Conservation (phyloP, 805 yeast genomes). For the Yamadazyma paraphyllophila region DNA sequence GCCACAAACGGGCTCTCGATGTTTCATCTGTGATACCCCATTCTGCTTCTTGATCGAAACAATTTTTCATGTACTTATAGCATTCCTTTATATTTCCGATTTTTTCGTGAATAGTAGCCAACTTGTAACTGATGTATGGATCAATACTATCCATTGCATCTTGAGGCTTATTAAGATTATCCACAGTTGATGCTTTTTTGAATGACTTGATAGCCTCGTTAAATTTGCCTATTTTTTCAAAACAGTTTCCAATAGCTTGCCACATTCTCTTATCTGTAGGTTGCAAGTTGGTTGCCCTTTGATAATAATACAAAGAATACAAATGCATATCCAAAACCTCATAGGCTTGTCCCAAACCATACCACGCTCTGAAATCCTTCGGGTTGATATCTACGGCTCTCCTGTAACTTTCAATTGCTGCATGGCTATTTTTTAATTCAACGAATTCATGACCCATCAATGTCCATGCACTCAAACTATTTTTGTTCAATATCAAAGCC, state of each 20-base stretch:
- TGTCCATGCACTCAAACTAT: slow-evolving; percentile 92
- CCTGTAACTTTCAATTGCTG: slow-evolving; percentile 93
- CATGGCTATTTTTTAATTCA: slow-evolving; percentile 92
- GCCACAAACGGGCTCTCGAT: slow-evolving; percentile 80
- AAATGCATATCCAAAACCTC: slow-evolving; percentile 94
- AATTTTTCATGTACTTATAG: slow-evolving; percentile 59
- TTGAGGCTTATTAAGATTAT: slow-evolving; percentile 24
- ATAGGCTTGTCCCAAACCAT: slow-evolving; percentile 96
- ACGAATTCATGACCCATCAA: slow-evolving; percentile 98
- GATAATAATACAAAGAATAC: slow-evolving; percentile 89
- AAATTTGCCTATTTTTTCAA: slow-evolving; percentile 68
- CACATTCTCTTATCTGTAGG: slow-evolving; percentile 93
- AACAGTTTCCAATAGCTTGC: slow-evolving; percentile 92
- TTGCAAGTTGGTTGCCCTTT: slow-evolving; percentile 81
- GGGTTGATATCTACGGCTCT: slow-evolving; percentile 88
- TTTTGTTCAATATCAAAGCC: slow-evolving; percentile 77
- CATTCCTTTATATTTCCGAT: slow-evolving; percentile 54
- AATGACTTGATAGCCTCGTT: slow-evolving; percentile 79
- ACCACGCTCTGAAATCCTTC: slow-evolving; percentile 96
- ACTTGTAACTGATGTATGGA: slow-evolving; percentile 55
- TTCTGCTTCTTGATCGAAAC: slow-evolving; percentile 61
- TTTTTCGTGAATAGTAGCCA: slow-evolving; percentile 67
- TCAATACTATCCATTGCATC: slow-evolving; percentile 21
- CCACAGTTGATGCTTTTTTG: slow-evolving; percentile 66
- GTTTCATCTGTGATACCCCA: slow-evolving; percentile 73